phyloP scores from a whole-genome alignment of 257 asterid genomes.

The Cruciata laevipes region DNA sequence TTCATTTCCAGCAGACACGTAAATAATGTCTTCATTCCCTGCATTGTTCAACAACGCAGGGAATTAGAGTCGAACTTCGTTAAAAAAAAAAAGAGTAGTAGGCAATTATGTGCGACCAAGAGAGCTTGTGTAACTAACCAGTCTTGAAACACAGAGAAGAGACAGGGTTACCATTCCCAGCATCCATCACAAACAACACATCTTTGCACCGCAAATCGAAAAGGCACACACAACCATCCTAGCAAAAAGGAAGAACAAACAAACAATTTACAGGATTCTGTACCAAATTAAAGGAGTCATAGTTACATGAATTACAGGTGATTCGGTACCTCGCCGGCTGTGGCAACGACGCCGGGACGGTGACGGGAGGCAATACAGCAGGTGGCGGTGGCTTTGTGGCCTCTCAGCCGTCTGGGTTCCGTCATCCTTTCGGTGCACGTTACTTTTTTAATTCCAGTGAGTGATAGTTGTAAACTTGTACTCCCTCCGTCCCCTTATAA shows the following conservation, averaged over 20 bases:
- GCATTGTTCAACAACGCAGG: constrained; percentile 22
- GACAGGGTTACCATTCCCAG: constrained; percentile 53
- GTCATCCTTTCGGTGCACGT: constrained; percentile 19
- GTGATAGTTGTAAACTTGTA: no score
- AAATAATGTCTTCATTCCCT: constrained; percentile 81
- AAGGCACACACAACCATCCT: constrained; percentile 86
- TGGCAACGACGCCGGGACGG: constrained; percentile 73
- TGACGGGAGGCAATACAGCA: constrained; percentile 67
- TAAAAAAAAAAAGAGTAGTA: background rate
- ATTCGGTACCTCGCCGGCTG: constrained; percentile 65
- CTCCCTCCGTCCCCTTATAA: no score
- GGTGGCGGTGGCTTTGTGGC: constrained; percentile 67
- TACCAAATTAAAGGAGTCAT: background rate
- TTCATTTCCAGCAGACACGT: constrained; percentile 61
- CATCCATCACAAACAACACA: constrained; percentile 49
- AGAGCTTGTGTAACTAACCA: constrained; percentile 32
- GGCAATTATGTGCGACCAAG: background rate
- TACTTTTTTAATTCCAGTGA: no score
- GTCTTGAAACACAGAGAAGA: constrained; percentile 80
- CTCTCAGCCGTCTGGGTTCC: constrained; percentile 66
- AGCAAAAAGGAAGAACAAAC: background rate
- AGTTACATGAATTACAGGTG: background rate
- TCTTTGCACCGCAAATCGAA: constrained; percentile 86
- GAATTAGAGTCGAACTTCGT: background rate
- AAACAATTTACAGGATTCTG: background rate